A percentile compares a stretch with the other conserved stretches of the same genome.
Evolutionary conservation across 352 stramenopile genomes (phyloP).

Genomic region (Globisporangium abappressorium): DNA sequence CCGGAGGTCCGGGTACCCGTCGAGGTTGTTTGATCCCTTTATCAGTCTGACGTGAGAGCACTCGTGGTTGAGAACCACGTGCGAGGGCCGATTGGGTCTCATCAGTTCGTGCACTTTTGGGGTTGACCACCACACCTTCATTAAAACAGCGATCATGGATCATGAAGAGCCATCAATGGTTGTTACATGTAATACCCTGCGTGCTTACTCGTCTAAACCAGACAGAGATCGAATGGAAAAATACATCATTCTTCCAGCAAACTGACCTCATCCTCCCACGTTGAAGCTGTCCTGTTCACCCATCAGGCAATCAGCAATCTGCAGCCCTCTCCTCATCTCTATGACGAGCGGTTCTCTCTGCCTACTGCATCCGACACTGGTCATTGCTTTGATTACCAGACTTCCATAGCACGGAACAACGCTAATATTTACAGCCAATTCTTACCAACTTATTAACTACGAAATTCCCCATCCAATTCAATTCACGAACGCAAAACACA

Average conservation of each 20-base stretch:
- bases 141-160: background rate
- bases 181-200: background rate
- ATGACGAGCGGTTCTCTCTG: background rate
- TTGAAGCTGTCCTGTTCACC: background rate
- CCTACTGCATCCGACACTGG: background rate
- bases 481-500: no score
- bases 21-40: no score
- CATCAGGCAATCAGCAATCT: background rate
- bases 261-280: background rate
- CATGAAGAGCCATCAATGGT: background rate
- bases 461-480: no score
- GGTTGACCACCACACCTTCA: background rate
- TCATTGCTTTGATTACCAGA: background rate
- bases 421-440: no score
- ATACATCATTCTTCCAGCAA: background rate
- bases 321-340: background rate
- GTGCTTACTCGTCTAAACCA: background rate
- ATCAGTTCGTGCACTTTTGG: background rate
- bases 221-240: no score
- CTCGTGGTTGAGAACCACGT: background rate
- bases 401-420: no score
- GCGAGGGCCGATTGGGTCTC: background rate
- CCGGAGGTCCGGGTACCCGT: no score
- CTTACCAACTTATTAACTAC: no score
- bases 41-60: background rate